Base-by-base conservation (phyloP, 2,329 filamentous ascomycete genomes). In the Nemania sp. region DNA sequence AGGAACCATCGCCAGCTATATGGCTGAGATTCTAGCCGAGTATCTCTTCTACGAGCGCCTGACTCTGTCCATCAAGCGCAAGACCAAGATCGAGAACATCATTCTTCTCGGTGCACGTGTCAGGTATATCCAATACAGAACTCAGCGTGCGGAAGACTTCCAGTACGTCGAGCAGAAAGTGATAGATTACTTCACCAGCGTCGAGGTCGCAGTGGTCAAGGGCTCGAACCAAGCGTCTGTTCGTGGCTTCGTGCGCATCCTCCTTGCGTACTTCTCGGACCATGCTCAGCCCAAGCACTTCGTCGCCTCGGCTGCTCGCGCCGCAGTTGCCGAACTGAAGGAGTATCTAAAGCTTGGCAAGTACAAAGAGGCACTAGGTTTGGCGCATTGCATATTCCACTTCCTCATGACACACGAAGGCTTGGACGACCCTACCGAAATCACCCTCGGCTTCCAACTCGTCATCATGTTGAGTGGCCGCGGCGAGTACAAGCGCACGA, bases 321-420 rank as follows among this genome's bases (percentile, higher is more conserved):
- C 56, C 4, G 56, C 56, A 2, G 53, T 59, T 14, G 30, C 45
- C 2, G 56, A 59, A 31, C 26, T 59, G 12, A 49, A 40, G 33
- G 33, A 44, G 6, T 52, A 59, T 26, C 12, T 59, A 9, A 39
- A 39, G 36, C 22, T 39, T 5, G 28, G 39, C 11, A 56, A 59
- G 49, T 59, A 59, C 12, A 45, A 24, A 12, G 40, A 52, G n/a
- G 56, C 56, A 0, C 31, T 46, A 6, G 56, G 45, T 1, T 17
- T 59, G 23, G 24, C 56, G 3, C 56, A 56, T 39, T 45, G 46
- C 36, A 23, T 51, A 4, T 59, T 52, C 49, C 42, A 15, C 43
- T 59, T 59, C 48, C 52, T 59, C 33, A 59, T 53, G 49, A 53
- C 52, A 9, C 56, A 59, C 34, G 56, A 59, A 23, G 56, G 56